Conservation (phyloP, 2,329 filamentous ascomycete species). For the Cladosporium sp. region DNA sequence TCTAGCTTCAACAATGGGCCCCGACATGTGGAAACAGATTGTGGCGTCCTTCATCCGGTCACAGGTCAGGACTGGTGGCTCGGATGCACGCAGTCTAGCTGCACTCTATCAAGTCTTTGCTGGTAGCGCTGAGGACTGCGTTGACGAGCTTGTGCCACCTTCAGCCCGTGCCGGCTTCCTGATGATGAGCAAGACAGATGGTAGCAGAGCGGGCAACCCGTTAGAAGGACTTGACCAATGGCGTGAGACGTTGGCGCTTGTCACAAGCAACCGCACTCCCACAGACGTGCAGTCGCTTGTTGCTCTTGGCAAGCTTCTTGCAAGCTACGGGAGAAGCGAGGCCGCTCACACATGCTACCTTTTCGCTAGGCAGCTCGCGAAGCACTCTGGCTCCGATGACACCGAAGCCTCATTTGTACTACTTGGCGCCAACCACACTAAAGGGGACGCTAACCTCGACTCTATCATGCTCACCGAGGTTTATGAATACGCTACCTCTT, state of each 20-base stretch:
- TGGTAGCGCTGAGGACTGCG: constrained; percentile 88
- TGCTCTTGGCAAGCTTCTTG: constrained; percentile 75
- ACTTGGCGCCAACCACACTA: constrained; percentile 79
- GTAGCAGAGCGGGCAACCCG: constrained; percentile 62
- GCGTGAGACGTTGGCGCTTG: constrained; percentile 81
- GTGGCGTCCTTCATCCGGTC: constrained; percentile 93
- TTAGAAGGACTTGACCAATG: constrained; percentile 87
- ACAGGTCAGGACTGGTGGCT: constrained; percentile 77
- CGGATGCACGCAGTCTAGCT: constrained; percentile 78
- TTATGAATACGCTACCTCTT: constrained; percentile 82
- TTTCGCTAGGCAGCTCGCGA: constrained; percentile 66
- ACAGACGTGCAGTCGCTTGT: constrained; percentile 75
- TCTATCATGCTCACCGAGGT: constrained; percentile 91
- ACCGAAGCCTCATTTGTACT: constrained; percentile 73
- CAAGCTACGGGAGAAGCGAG: constrained; percentile 80
- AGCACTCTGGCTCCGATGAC: constrained; percentile 83
- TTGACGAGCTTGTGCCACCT: constrained; percentile 90
- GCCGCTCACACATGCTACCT: constrained; percentile 93
- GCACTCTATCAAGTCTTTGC: constrained; percentile 91
- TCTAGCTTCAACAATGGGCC: constrained; percentile 74
- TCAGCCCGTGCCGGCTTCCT: constrained; percentile 90
- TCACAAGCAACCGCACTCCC: constrained; percentile 80
- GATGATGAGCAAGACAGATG: constrained; percentile 73
- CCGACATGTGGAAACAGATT: constrained; percentile 80
- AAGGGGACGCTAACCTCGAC: constrained; percentile 70